Evolutionary conservation across 805 yeast species (phyloP), one percentile per base, ranked within the genome.

Genomic region (Myxozyma vanderwaltii): DNA sequence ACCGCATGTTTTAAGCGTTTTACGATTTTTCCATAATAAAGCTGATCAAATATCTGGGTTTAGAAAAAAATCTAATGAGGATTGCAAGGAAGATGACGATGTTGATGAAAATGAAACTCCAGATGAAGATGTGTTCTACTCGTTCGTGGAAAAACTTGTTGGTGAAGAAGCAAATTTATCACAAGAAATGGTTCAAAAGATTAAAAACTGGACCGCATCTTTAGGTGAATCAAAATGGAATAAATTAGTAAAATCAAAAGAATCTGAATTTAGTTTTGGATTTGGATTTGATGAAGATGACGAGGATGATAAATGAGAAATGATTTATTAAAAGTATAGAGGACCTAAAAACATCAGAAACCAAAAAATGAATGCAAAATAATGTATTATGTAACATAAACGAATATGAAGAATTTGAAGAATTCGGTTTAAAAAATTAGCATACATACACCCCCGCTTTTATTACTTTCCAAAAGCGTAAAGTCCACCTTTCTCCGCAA

Each of bases 11-110:
- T 76, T 80, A n/a, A 75, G 78, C 38, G 94, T 84, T 2, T 74
- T 89, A 58, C 74, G 80, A 63, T 91, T 91, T 68, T 79, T 91
- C 69, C 81, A 84, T 67, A 78, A 81, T 65, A 88, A 85, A 67
- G 76, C 78, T 5, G 81, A 81, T 36, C 97, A 91, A 71, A 78
- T 91, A 15, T 85, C 91, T 48, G 97, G 97, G 3, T 90, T 91
- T 58, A 48, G 51, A 21, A 38, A 33, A 12, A 21, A 40, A n/a
- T 19, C 7, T 24, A 45, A 36, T 19, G 48, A 21, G 21, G 49
- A 31, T 17, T 48, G 33, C 84, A 35, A 73, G 88, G 38, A 61
- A 70, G 17, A 73, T 75, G 56, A 67, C 15, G 45, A 61, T 36
- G 59, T 58, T 70, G 17, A 73, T 75, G 56, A 67, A 10, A 54